These are phyloP conservation scores for Candida quercuum DNA, from an alignment of 805 yeast species.

Conservation along the genomic window DNA sequence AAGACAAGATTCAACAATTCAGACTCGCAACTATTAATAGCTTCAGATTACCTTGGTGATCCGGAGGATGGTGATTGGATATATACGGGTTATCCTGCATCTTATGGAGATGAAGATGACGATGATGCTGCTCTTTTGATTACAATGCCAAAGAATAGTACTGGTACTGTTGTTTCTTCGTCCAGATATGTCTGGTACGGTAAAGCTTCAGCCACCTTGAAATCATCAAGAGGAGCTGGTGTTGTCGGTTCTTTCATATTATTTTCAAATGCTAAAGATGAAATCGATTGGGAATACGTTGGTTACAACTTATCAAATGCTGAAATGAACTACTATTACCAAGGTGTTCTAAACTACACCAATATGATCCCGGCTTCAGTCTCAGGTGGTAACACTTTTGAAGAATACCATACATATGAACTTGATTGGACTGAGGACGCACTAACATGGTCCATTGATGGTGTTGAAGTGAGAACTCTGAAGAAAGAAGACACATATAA, in stretches of 20 bases:
- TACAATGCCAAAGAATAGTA: constrained; percentile 72
- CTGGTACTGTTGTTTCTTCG: constrained; percentile 79
- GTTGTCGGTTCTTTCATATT: constrained; percentile 82
- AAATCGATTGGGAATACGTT: constrained; percentile 82
- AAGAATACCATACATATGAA: constrained; percentile 66
- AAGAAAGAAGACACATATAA: constrained; percentile 56
- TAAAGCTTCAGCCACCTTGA: constrained; percentile 60
- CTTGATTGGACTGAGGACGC: constrained; percentile 79
- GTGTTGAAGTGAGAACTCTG: constrained; percentile 59
- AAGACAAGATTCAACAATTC: constrained; percentile 36
- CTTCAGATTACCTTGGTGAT: constrained; percentile 52
- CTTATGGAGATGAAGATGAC: constrained; percentile 18
- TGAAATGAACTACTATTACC: constrained; percentile 77
- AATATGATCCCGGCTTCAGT: constrained; percentile 42
- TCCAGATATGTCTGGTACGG: constrained; percentile 87
- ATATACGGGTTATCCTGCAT: constrained; percentile 47
- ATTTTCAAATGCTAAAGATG: constrained; percentile 83
- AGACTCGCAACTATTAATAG: constrained; percentile 19
- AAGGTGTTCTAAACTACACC: constrained; percentile 65
- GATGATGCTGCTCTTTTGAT: constrained; percentile 54
- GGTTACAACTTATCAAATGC: constrained; percentile 65
- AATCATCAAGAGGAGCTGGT: constrained; percentile 72
- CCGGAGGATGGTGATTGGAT: constrained; percentile 63
- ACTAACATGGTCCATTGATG: constrained; percentile 71
- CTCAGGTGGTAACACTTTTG: constrained; percentile 53